Base-by-base conservation (phyloP, 177 flowering plant genomes). In the Vitis hybrid region DNA sequence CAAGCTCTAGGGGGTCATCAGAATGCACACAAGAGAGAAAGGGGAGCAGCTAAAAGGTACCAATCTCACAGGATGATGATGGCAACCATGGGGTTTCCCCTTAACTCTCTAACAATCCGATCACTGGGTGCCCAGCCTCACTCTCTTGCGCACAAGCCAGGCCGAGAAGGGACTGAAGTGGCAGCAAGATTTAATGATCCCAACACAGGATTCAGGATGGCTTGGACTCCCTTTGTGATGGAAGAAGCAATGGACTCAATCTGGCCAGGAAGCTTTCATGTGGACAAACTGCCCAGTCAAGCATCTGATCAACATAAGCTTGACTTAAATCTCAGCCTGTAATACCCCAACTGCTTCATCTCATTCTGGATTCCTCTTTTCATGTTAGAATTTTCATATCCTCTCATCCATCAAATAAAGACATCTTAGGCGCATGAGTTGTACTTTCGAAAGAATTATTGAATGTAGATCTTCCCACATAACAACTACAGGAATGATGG, bases 1-100 rank as follows among this genome's bases (percentile, higher is more conserved):
- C 97, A 91, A 71, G 97, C 92, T 17, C 68, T 89, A 70, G 97
- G 97, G 1, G 97, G 93, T 6, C 97, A 91, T 72, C 92, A 89
- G 65, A 91, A 89, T 71, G 93, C 96, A 6, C 93, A 91, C 75
- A 89, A 86, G 71, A 82, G 89, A 65, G 93, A 89, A 71, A 85
- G 97, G 71, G 88, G 89, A 51, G 84, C 83, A 52, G 87, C 80
- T 17, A 83, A 80, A 66, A 78, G 83, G 62, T 78, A 73, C 66
- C 85, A 83, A n/a, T 76, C 82, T 11, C 81, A 81, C 12, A 64
- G 50, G 65, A 76, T 75, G 70, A 81, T 76, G 85, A 68, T 79
- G 82, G 63, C 72, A 26, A 60, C 77, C 69, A 74, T 79, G 74
- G 84, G 82, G 6, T 64, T 79, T 48, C 83, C 81, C 8, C 50